phyloP scores from a whole-genome alignment of 257 asterid genomes.

The Salvia hispanica region DNA sequence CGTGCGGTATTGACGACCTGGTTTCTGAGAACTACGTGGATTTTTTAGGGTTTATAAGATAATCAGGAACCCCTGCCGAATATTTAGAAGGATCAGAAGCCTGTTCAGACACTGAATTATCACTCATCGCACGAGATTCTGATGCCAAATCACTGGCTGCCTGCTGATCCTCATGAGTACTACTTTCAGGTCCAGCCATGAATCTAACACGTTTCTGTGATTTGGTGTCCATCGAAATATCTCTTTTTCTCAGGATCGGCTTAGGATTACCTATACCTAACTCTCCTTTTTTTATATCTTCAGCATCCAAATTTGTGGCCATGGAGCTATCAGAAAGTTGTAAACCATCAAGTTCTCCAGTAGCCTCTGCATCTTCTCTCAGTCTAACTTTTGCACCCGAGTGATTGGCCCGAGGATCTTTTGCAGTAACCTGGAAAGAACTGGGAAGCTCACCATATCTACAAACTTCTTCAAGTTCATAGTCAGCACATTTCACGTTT shows the following conservation, averaged over 20 bases:
- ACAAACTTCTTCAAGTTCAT: conserved; percentile 39
- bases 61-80: conserved; percentile 59
- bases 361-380: conserved; percentile 75
- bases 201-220: conserved; percentile 74
- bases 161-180: conserved; percentile 33
- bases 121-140: conserved; percentile 24
- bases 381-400: conserved; percentile 74
- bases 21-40: conserved; percentile 39
- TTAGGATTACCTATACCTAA: conserved; percentile 41
- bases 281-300: conserved; percentile 31
- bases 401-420: conserved; percentile 87
- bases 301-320: conserved; percentile 20
- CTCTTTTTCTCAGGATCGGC: conserved; percentile 67
- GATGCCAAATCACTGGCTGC: conserved; percentile 30
- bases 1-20: conserved; percentile 59
- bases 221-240: conserved; percentile 38
- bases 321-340: conserved; percentile 42
- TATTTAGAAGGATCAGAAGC: conserved; percentile 33
- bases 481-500: conserved; percentile 49
- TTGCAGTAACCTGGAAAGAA: conserved; percentile 39
- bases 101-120: conserved; percentile 29
- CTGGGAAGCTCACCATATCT: conserved; percentile 56
- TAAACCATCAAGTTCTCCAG: conserved; percentile 48
- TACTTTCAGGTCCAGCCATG: conserved; percentile 33
- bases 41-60: conserved; percentile 75